A percentile compares a stretch with the other conserved stretches of the same genome.
Conservation (phyloP, 2,329 filamentous ascomycete species). For the Aphanocladium album region DNA sequence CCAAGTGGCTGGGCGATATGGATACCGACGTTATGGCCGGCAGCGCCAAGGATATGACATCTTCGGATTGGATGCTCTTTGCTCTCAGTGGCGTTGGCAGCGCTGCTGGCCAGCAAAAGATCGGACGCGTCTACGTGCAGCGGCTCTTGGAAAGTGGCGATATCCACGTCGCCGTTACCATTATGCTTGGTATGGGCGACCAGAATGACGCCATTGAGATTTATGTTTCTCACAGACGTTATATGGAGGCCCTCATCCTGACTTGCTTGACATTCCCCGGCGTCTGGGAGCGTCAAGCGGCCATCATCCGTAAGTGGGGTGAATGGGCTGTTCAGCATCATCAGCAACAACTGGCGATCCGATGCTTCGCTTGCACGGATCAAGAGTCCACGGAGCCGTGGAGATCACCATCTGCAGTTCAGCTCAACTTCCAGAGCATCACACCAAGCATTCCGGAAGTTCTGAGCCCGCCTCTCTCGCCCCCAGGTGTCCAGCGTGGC, state of each 20-base stretch:
- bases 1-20: slow-evolving; percentile 89
- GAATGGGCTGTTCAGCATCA: slow-evolving; percentile 83
- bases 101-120: slow-evolving; percentile 73
- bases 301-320: slow-evolving; percentile 90
- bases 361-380: slow-evolving; percentile 89
- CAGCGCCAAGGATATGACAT: slow-evolving; percentile 80
- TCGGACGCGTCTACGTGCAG: slow-evolving; percentile 86
- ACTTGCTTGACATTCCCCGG: slow-evolving; percentile 75
- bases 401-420: slow-evolving; percentile 74
- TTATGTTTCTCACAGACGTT: slow-evolving; percentile 85
- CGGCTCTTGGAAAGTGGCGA: slow-evolving; percentile 85
- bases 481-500: slow-evolving; percentile 57
- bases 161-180: slow-evolving; percentile 84
- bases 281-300: slow-evolving; percentile 88
- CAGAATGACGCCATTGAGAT: slow-evolving; percentile 93
- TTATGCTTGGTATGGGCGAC: slow-evolving; percentile 88
- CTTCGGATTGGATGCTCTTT: slow-evolving; percentile 94
- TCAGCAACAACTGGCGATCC: slow-evolving; percentile 83
- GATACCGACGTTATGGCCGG: slow-evolving; percentile 76
- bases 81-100: slow-evolving; percentile 84
- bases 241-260: slow-evolving; percentile 88
- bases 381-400: slow-evolving; percentile 80
- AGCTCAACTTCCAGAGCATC: slow-evolving; percentile 51
- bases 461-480: slow-evolving; percentile 68
- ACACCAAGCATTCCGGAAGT: slow-evolving; percentile 54